Evolutionary conservation across 2,329 filamentous ascomycete genomes (phyloP).

Genomic region (Exophiala oligosperma): DNA sequence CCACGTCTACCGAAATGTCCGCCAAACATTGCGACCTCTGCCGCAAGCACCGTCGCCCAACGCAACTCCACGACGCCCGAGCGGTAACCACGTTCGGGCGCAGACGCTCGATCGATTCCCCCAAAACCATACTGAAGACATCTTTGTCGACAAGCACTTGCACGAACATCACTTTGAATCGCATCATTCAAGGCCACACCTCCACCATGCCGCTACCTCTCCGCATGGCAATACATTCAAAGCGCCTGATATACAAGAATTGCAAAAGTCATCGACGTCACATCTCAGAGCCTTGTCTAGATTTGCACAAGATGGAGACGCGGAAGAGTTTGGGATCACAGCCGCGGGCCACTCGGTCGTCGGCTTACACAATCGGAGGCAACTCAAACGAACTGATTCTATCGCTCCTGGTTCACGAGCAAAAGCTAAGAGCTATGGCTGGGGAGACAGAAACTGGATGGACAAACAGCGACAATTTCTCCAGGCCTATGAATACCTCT

Average conservation of each 20-base stretch:
- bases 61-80: constrained; percentile 41
- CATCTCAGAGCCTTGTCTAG: constrained; percentile 85
- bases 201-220: constrained; percentile 29
- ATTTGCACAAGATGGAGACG: constrained; percentile 71
- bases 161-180: constrained; percentile 46
- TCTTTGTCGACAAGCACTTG: constrained; percentile 42
- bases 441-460: constrained; percentile 94
- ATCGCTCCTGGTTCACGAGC: constrained; percentile 49
- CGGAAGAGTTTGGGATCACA: constrained; percentile 78
- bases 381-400: constrained; percentile 70
- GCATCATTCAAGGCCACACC: constrained; percentile 41
- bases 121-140: constrained; percentile 51
- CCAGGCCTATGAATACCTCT: constrained; percentile 96
- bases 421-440: constrained; percentile 60
- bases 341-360: constrained; percentile 80
- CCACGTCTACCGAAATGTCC: constrained; percentile 68
- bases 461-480: constrained; percentile 96
- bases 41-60: constrained; percentile 62
- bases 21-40: constrained; percentile 74
- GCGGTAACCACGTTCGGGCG: constrained; percentile 52
- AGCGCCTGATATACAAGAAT: constrained; percentile 72
- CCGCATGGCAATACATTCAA: constrained; percentile 51
- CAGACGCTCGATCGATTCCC: constrained; percentile 65
- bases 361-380: constrained; percentile 79
- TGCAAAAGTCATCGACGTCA: constrained; percentile 86